Conservation (phyloP, 345 rosid species). For the Eucalyptus brandiana region DNA sequence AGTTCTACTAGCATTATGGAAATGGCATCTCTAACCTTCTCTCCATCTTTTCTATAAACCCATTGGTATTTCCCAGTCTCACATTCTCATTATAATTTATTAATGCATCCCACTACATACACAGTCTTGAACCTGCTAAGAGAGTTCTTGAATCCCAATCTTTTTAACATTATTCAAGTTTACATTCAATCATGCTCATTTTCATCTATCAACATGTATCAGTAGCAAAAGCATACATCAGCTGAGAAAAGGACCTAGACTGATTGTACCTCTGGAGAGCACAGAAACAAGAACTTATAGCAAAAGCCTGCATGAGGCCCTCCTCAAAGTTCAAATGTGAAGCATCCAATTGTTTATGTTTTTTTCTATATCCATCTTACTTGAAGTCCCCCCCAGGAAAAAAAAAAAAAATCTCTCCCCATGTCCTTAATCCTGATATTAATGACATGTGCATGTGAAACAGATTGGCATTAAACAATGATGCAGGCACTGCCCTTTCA, state of each 20-base stretch:
- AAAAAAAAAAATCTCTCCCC: not conserved
- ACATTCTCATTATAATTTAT: not conserved
- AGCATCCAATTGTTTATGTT: not conserved
- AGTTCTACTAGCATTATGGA: not conserved
- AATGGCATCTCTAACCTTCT: not conserved
- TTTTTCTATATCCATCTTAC: not conserved
- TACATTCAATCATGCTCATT: not conserved
- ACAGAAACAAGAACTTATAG: not conserved
- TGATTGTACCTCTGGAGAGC: not conserved
- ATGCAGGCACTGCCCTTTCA: not conserved
- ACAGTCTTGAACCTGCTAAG: not conserved
- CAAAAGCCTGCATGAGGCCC: not conserved
- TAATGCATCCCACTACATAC: not conserved
- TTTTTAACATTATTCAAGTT: not conserved
- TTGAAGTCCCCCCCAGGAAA: rapidly evolving
- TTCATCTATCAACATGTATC: not conserved
- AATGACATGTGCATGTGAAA: not conserved
- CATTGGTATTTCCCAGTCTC: not conserved
- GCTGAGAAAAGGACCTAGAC: not conserved
- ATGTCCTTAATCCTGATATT: not conserved
- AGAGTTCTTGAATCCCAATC: not conserved
- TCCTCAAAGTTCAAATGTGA: not conserved
- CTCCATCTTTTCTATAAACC: not conserved
- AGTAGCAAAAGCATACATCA: not conserved
- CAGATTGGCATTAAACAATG: not conserved